Evolutionary conservation across 2,329 filamentous ascomycete genomes (phyloP), one percentile per base, ranked within the genome.

Genomic region (Tetracladium maxilliforme): DNA sequence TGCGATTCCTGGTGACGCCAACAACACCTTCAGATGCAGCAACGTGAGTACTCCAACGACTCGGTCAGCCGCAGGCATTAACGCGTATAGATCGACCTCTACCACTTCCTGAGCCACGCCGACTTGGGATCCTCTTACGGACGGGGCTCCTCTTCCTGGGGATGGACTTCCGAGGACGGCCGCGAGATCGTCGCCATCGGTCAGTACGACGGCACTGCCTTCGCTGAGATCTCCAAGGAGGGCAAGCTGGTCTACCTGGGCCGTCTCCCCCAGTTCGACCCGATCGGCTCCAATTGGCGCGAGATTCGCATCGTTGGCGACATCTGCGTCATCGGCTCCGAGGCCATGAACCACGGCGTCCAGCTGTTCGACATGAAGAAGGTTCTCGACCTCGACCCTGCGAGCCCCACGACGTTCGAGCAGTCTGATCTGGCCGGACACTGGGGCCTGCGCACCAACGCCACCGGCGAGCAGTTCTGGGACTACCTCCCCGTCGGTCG

Each of bases 311-410:
- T 44, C 30, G 34, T 53, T 37, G 45, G 52, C 29, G 41, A 47
- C 30, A 56, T 52, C 28, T 47, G 51, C 26, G 33, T 45, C 28
- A 47, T 52, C 29, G 48, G 48, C 15, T 41, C 43, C n/a, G 54
- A 58, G 33, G 57, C 61, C 17, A 36, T 41, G 21, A 42, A 52
- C 35, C 68, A 73, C 43, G 61, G 63, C 17, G 58, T 74, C 23
- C 69, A 73, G 44, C 58, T 73, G 44, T 74, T 74, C 38, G 69
- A 74, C 44, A 58, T 71, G 61, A 58, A 52, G 37, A 70, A 59
- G 33, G 65, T 71, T 68, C n/a, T 47, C 64, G 26, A 46, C 47
- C 19, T 67, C 30, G 49, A 58, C 42, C 52, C 55, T 3, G 45
- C 42, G 3, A 44, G 31, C 14, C 58, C 51, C 5, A 46, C 42